Evolutionary conservation across 1,284 basidiomycete species (phyloP), one percentile per base, ranked within the genome.

Genomic region (Testicularia cyperi): DNA sequence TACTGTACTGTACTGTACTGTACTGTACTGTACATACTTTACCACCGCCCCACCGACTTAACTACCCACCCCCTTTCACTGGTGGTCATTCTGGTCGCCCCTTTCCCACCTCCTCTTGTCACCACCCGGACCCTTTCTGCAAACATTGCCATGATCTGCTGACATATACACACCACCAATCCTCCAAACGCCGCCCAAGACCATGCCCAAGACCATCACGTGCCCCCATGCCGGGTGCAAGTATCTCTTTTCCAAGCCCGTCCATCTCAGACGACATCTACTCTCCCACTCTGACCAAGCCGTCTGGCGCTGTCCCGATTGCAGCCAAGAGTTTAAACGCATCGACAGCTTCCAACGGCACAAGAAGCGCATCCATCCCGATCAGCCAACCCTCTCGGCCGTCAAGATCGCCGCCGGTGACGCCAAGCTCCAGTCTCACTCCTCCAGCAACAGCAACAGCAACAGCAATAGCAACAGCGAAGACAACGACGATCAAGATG

Each of bases 281-380:
- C 57, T 62, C 30, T 55, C 57, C 10, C 57, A 62, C 18, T 62
- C 57, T n/a, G 43, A 55, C 30, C 40, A 46, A 22, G 26, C 52
- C 18, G 37, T 55, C 2, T 62, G 57, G 57, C 49, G 35, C 21
- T 62, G 57, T 13, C 57, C 57, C 18, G 40, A 52, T 32, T 62
- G 57, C 43, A 39, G 39, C 25, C 51, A 55, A 19, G 44, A 55
- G 26, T 62, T 62, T 47, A 62, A 62, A 18, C 57, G 57, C 23
- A 62, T 62, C 37, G 57, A 62, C 16, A 62, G 57, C 40, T 62
- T 62, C n/a, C 57, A 62, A 25, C 30, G 57, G 1, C 57, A 62
- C 57, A 62, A 51, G 46, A 62, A 56, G 24, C 57, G 56, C 25
- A 60, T 60, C 35, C 56, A 60, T 38, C 49, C 49, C 2, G 39